These are phyloP conservation scores for Lepidium didymum DNA, from an alignment of 345 rosid species.

Conservation along the genomic window DNA sequence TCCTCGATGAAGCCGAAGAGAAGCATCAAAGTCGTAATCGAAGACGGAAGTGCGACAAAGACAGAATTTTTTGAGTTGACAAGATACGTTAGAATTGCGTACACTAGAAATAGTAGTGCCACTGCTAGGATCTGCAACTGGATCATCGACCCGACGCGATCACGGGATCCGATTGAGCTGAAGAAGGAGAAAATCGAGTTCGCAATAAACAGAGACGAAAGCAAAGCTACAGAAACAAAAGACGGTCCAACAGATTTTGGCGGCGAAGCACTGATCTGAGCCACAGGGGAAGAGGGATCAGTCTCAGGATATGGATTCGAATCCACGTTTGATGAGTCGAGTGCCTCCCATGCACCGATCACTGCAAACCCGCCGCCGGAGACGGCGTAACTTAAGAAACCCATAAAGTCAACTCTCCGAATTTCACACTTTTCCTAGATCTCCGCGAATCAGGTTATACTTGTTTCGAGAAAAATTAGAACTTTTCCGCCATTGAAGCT, in stretches of 20 bases:
- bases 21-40: constrained; percentile 44
- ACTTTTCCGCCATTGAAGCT: constrained; percentile 8
- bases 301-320: constrained; percentile 2
- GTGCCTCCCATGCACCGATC: constrained; percentile 53
- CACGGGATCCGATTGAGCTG: constrained; percentile 40
- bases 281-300: constrained; percentile 31
- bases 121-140: constrained; percentile 64
- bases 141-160: constrained; percentile 59
- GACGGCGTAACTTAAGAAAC: constrained; percentile 37
- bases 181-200: constrained; percentile 55
- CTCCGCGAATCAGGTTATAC: background rate
- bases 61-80: constrained; percentile 19
- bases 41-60: constrained; percentile 35
- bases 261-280: constrained; percentile 21
- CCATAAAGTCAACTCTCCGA: constrained; percentile 30
- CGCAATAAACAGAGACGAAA: constrained; percentile 44
- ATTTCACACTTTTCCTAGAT: background rate
- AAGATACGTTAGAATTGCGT: constrained; percentile 46
- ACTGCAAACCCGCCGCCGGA: constrained; percentile 60
- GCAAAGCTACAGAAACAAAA: constrained; percentile 21
- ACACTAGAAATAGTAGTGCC: constrained; percentile 50
- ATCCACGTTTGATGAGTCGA: constrained; percentile 30
- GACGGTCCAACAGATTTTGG: constrained; percentile 4
- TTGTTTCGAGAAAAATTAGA: background rate
- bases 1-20: constrained; percentile 83